Conservation (phyloP, 2,329 filamentous ascomycete genomes). For the Exophiala sp. region DNA sequence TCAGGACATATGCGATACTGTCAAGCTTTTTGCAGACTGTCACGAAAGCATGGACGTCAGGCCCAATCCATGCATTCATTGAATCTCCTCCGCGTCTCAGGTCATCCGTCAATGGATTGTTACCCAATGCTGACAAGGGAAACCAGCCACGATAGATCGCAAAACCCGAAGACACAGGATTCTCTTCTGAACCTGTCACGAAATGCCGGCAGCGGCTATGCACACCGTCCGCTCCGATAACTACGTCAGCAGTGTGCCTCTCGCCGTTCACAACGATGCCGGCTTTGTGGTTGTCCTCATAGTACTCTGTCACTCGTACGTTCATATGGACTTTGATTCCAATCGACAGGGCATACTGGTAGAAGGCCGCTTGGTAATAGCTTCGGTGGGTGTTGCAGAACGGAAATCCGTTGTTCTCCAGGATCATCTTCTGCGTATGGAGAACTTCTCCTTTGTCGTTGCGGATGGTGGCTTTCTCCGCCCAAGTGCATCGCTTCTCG, state of each 20-base stretch:
- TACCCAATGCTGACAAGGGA: not conserved
- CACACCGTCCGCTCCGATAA: not conserved
- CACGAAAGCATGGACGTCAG: not conserved
- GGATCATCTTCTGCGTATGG: not conserved
- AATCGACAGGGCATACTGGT: not conserved
- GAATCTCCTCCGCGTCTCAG: not conserved
- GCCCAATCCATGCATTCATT: not conserved
- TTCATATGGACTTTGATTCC: not conserved
- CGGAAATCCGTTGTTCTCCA: not conserved
- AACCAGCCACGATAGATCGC: not conserved
- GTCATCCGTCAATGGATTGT: not conserved
- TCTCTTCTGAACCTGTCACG: not conserved
- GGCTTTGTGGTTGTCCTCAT: not conserved
- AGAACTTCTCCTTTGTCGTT: not conserved
- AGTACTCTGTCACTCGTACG: not conserved
- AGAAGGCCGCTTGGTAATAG: not conserved
- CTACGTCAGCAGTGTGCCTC: not conserved
- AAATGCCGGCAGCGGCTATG: not conserved
- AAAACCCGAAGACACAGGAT: not conserved
- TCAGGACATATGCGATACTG: not conserved
- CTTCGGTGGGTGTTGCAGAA: not conserved
- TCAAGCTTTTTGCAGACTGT: not conserved
- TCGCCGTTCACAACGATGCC: not conserved
- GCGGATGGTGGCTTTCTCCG: not conserved
- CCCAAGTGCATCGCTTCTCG: not conserved